Evolutionary conservation across 257 asterid genomes (phyloP), one percentile per base, ranked within the genome.

Genomic region (Primulina eburnea): DNA sequence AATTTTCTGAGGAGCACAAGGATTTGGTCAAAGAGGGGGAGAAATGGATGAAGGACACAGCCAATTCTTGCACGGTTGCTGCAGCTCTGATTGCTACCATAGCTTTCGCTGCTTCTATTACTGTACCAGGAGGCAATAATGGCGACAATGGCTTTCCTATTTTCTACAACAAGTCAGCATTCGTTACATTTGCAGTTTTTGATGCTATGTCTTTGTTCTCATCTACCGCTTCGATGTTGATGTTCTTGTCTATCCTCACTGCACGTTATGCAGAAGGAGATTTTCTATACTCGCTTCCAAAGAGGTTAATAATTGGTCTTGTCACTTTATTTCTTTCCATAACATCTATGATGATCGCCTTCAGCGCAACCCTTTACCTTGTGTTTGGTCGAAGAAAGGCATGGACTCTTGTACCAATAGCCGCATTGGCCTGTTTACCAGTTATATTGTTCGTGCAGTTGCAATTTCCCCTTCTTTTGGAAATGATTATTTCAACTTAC

Each of bases 1-100:
- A 72, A 53, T 81, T 81, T 35, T 66, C 76, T 18, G 20, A 38
- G 67, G 74, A 71, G 20, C 84, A 80, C 67, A 59, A 70, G 59
- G 62, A 76, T 33, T 62, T 84, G n/a, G 58, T 55, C 21, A 67
- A 40, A 64, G 72, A 76, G 20, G 88, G 84, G 59, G 81, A 83
- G 57, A 57, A 71, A 73, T 78, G 82, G 84, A 81, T 81, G 86
- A 81, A 78, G 73, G 79, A 74, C 72, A 74, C 71, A 0, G 86
- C 79, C 69, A 74, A 60, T 65, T 77, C 81, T 55, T 78, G 88
- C 50, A 70, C 83, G 0, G 74, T 81, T 14, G 69, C 71, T 8
- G 82, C 82, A 62, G 74, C 84, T 5, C 82, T 81, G 34, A 76
- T 81, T 4, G 76, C 84, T 1, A 81, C 81, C 4, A 28, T 83